A percentile compares a stretch with the other conserved stretches of the same genome.
These are phyloP conservation scores for Vaccinium vitisidaea DNA, from an alignment of 148 eudicot genomes.

Conservation along the genomic window DNA sequence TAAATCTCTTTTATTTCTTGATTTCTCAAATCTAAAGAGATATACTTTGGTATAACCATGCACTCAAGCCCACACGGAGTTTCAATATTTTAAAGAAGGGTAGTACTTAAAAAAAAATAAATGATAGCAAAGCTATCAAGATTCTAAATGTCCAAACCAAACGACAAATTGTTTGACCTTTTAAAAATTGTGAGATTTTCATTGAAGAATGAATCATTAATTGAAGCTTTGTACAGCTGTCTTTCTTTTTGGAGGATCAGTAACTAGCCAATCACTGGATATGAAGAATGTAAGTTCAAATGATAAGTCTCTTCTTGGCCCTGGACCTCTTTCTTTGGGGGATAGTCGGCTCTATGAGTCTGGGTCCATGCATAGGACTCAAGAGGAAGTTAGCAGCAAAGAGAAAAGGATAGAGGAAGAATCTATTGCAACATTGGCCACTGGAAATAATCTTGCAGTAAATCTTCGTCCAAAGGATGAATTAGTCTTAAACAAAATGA, in stretches of 20 bases:
- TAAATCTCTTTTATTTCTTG: background rate
- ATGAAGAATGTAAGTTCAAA: too few species aligned
- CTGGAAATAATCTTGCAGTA: too few species aligned
- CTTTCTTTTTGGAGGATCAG: background rate
- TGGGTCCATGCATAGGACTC: too few species aligned
- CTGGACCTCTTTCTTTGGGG: too few species aligned
- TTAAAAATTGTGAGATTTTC: background rate
- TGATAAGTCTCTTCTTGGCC: too few species aligned
- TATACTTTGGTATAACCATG: background rate
- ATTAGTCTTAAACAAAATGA: too few species aligned
- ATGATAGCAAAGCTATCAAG: slow-evolving; percentile 7
- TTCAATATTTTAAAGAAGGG: background rate
- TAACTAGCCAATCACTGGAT: background rate
- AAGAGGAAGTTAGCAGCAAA: too few species aligned
- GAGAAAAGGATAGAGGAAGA: too few species aligned
- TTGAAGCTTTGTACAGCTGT: background rate
- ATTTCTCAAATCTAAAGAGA: background rate
- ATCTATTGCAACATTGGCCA: too few species aligned
- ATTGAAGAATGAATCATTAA: background rate
- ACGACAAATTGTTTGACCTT: background rate
- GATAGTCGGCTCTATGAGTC: too few species aligned
- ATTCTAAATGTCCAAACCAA: slow-evolving; percentile 5
- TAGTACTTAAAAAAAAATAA: background rate
- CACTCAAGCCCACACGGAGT: background rate
- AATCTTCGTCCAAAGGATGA: too few species aligned